phyloP scores from a whole-genome alignment of 257 asterid species.

The Penstemon eatonii region DNA sequence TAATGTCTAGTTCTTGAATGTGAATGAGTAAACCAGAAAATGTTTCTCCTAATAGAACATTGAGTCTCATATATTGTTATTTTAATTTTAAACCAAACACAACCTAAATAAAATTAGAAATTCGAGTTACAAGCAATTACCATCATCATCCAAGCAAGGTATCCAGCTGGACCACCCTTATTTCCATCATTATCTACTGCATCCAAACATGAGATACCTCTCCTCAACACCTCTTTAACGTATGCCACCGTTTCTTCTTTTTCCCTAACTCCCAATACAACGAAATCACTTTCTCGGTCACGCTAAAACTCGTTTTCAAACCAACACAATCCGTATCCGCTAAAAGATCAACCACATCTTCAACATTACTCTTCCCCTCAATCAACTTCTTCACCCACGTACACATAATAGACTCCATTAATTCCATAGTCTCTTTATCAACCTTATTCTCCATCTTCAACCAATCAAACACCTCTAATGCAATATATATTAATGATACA shows the following conservation, averaged over 20 bases:
- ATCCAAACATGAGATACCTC: slow-evolving; percentile 49
- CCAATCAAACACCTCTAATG: slow-evolving; percentile 82
- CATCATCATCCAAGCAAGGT: slow-evolving; percentile 97
- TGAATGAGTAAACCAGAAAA: too few species aligned
- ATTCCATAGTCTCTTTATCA: slow-evolving; percentile 86
- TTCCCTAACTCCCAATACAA: slow-evolving; percentile 79
- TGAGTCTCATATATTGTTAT: too few species aligned
- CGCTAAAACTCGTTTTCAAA: slow-evolving; percentile 68
- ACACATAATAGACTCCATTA: slow-evolving; percentile 91
- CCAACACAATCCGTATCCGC: slow-evolving; percentile 96
- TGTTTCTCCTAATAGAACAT: too few species aligned
- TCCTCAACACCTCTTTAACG: slow-evolving; percentile 71
- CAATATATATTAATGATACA: too few species aligned
- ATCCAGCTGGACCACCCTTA: slow-evolving; percentile 82
- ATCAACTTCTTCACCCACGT: slow-evolving; percentile 83
- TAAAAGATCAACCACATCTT: slow-evolving; percentile 73
- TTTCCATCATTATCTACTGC: slow-evolving; percentile 48
- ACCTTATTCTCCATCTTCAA: slow-evolving; percentile 83
- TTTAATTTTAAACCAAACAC: too few species aligned
- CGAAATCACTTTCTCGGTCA: slow-evolving; percentile 81
- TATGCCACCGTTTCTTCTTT: slow-evolving; percentile 53
- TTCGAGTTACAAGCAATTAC: slow-evolving; percentile 37
- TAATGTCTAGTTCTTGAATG: too few species aligned
- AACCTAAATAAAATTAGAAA: background rate
- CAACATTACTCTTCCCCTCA: slow-evolving; percentile 54